A percentile compares a stretch with the other conserved stretches of the same genome.
These are phyloP conservation scores for Schizochytrium sp. DNA, from an alignment of 108 stramenopile genomes.

Conservation along the genomic window DNA sequence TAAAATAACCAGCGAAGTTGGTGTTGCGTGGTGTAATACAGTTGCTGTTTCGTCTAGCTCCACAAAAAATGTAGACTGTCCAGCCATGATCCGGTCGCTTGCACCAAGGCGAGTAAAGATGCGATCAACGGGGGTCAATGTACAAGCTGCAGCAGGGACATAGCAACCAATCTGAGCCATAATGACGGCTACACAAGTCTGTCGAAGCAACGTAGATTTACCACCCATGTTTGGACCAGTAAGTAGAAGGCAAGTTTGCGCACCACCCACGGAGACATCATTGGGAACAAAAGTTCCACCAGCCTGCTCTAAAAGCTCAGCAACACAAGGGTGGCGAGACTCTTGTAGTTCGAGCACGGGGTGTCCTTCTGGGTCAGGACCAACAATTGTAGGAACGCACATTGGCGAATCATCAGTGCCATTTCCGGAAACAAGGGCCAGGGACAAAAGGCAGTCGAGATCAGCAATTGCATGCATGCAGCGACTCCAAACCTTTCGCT, in stretches of 20 bases:
- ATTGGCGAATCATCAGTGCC: not conserved
- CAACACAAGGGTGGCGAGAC: slow-evolving; percentile 95
- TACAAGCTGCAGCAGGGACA: slow-evolving; percentile 92
- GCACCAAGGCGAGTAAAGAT: slow-evolving; percentile 99
- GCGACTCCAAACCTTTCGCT: slow-evolving; percentile 85
- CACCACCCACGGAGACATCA: slow-evolving; percentile 78
- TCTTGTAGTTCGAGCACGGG: slow-evolving; percentile 81
- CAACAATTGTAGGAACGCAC: slow-evolving; percentile 61
- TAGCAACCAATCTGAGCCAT: slow-evolving; percentile 97
- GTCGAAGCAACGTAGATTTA: slow-evolving; percentile 94
- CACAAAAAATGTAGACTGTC: slow-evolving; percentile 99
- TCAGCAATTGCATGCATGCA: slow-evolving; percentile 87
- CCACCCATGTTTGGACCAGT: slow-evolving; percentile 98
- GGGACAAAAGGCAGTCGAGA: slow-evolving; percentile 92
- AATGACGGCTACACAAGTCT: slow-evolving; percentile 94
- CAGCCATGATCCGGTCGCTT: slow-evolving; percentile 94
- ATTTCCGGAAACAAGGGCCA: slow-evolving; percentile 83
- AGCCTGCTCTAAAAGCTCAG: slow-evolving; percentile 75
- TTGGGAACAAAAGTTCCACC: slow-evolving; percentile 93
- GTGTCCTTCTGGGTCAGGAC: not conserved
- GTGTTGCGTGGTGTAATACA: slow-evolving; percentile 92
- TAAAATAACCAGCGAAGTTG: slow-evolving; percentile 94
- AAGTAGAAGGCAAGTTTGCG: slow-evolving; percentile 84
- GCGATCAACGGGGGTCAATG: slow-evolving; percentile 93
- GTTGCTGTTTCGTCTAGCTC: slow-evolving; percentile 97